phyloP scores from a whole-genome alignment of 2,329 filamentous ascomycete species.

The Sclerotinia subarctica region DNA sequence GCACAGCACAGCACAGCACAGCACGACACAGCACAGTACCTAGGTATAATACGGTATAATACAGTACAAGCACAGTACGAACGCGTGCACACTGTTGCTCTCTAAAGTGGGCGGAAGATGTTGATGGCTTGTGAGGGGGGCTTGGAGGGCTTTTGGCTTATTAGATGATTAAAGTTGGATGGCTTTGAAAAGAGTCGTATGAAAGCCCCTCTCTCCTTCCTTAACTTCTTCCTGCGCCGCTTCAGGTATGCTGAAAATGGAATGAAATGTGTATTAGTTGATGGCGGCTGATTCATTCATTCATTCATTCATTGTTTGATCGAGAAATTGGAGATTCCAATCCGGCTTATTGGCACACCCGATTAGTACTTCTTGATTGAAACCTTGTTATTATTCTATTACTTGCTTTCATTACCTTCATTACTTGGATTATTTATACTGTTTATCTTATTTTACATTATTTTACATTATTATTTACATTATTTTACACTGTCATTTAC shows the following conservation, averaged over 20 bases:
- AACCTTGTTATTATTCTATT: background rate
- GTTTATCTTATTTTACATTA: background rate
- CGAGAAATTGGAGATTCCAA: background rate
- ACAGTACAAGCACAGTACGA: background rate
- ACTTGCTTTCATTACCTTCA: background rate
- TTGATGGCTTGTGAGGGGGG: constrained; percentile 3
- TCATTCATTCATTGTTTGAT: background rate
- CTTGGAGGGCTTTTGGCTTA: constrained; percentile 6
- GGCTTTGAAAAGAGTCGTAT: constrained; percentile 10
- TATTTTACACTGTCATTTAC: background rate
- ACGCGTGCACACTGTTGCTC: background rate
- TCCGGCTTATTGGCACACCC: background rate
- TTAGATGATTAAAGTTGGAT: background rate
- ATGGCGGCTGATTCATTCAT: background rate
- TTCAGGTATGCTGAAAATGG: constrained; percentile 12
- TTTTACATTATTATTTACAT: background rate
- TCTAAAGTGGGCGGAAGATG: constrained; percentile 2
- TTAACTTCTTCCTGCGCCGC: constrained; percentile 4
- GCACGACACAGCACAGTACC: background rate
- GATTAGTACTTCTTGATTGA: background rate
- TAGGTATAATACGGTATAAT: too few relatives aligned
- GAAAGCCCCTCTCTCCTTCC: constrained; percentile 1
- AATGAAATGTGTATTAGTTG: background rate
- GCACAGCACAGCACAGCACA: background rate
- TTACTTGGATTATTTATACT: background rate